Evolutionary conservation across 768 basidiomycete genomes (phyloP), one percentile per base, ranked within the genome.

Genomic region (Suillus spraguei): DNA sequence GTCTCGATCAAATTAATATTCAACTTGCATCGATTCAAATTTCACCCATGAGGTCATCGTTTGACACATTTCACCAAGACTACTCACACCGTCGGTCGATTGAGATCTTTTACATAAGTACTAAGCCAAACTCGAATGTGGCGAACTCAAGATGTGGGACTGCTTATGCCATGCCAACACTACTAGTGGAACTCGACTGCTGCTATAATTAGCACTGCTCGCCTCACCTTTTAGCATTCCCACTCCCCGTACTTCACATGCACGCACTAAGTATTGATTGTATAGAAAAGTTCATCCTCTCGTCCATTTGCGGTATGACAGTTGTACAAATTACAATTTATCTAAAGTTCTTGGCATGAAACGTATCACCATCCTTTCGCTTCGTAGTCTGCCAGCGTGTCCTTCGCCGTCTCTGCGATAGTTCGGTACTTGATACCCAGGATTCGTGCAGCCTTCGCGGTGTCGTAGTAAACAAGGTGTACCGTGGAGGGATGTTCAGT

Each of bases 381-480:
- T 66, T 79, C 78, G 59, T 79, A 83, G 64, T 84, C 80, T 8
- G 70, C 74, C 44, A 84, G 59, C 9, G 72, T 76, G 63, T 81
- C 85, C 60, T 64, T 76, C 9, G 79, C 73, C 10, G 76, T 75
- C 66, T 83, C 77, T 64, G 76, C 77, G 46, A 77, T 75, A 4
- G 75, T 73, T 16, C 72, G 73, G 60, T 79, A 84, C 63, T 77
- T 76, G 17, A 84, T 60, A 4, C 81, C 81, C 6, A 85, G 71
- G 3, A 85, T 70, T 41, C 72, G 73, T 41, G 68, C 69, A 13
- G 71, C 76, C 67, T 85, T 85, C 10, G 72, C 50, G 4, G 72
- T 70, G 62, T 79, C 69, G 60, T 76, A 83, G 7, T 63, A 49
- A 2, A 72, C 54, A 11, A 69, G 53, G 56, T 79, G 74, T 4